Evolutionary conservation across 2,329 filamentous ascomycete genomes (phyloP), one percentile per base, ranked within the genome.

Genomic region (Sporothrix protearum): DNA sequence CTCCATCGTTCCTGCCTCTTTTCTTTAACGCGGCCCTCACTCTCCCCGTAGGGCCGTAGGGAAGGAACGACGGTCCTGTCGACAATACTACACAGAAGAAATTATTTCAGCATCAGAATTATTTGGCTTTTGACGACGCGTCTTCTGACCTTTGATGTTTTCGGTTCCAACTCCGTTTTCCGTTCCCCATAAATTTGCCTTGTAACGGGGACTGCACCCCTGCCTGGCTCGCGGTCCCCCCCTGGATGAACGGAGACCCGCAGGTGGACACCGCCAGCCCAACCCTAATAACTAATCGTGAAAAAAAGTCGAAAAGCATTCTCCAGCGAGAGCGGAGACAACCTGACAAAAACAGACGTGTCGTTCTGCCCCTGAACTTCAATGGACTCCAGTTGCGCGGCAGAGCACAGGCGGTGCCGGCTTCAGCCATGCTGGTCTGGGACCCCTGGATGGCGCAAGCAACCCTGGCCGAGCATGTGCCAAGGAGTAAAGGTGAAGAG

Each of bases 171-270:
- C 25, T 66, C 63, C 63, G 63, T 66, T 66, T 42, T 49, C 25
- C 63, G 42, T 49, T 66, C 63, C 42, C 63, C 64, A 36, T 16
- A n/a, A 8, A 2, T 53, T 16, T 0, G 4, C 8, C 57, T 36
- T 36, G 42, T 10, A n/a, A n/a, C 25, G 7, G 45, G 28, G 36
- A 36, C 33, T 4, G 45, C 5, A 22, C 42, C 64, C 45, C 42
- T 49, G 63, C 64, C 51, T 67, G 71, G 71, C 71, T 72, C 71
- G 71, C 71, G 71, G 71, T 72, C 68, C 71, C 71, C 71, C 71
- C 71, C 71, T 72, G 71, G 68, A 71, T 63, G 55, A 42, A 57
- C 49, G 36, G 67, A 53, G 68, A 61, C 49, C 42, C 69, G 47
- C 33, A 39, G 49, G 61, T 70, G 71, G 71, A 39, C 53, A 72